Base-by-base conservation (phyloP, 2,329 filamentous ascomycete genomes). In the Alternaria triticina region DNA sequence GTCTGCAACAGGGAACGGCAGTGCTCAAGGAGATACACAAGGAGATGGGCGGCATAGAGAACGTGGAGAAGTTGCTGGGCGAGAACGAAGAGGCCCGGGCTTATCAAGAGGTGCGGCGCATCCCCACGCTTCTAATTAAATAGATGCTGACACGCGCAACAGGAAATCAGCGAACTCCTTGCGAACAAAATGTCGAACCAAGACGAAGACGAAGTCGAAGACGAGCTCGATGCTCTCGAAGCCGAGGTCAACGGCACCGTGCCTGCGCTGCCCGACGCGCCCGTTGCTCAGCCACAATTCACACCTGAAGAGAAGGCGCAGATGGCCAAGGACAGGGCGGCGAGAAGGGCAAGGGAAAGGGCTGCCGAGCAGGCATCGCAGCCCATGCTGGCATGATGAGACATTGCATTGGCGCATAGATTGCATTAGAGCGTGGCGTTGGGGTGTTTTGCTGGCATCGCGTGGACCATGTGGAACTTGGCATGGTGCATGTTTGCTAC, bases 191-290 rank as follows among this genome's bases (percentile, higher is more conserved):
- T 99, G 83, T 93, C 94, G 13, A 96, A 94, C 75, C 91, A 96
- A 74, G 96, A 99, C 80, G 96, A 99, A 80, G 95, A 98, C 76
- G 96, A 97, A 75, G 96, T 99, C 33, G 96, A 99, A 78, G 94
- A 97, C 75, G 96, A 99, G 82, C 84, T 99, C 56, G 93, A 92
- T 59, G 90, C 90, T 1, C 85, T 99, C 68, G 91, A 94, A 79
- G 85, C 84, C 44, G 89, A 94, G 74, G 79, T 89, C 57, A 79
- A 78, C 44, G 81, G 80, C 33, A 72, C 75, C 22, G 69, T 51
- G 15, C 36, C 52, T 17, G 55, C 71, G 54, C 68, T 84, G 36
- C 82, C 82, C n/a, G 74, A 81, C 61, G 78, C 80, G 33, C 82
- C 83, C 6, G 61, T 60, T 12, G 66, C 71, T 20, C 68, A 74